Conservation (phyloP, 2,329 filamentous ascomycete species). For the Neonectria coccinea region DNA sequence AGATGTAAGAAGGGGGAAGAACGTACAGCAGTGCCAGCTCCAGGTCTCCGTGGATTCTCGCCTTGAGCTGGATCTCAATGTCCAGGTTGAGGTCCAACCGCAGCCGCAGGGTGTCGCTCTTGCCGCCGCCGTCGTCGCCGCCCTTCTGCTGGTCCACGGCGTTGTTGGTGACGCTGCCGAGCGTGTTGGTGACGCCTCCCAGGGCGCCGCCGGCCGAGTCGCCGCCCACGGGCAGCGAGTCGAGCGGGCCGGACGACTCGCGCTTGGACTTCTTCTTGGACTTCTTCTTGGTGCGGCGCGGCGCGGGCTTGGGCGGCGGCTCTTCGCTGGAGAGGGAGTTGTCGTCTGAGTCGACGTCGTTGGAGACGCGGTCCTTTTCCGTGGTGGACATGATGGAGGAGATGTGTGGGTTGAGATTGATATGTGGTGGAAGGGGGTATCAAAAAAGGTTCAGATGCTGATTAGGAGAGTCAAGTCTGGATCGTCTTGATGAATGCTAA, state of each 20-base stretch:
- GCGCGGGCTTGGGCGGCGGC: constrained; percentile 39
- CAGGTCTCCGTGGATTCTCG: constrained; percentile 85
- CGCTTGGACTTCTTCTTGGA: constrained; percentile 41
- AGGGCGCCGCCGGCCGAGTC: constrained; percentile 52
- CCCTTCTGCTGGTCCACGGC: constrained; percentile 51
- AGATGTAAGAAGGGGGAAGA: not conserved
- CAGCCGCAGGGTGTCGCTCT: constrained; percentile 74
- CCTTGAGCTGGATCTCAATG: constrained; percentile 87
- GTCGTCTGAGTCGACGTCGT: constrained; percentile 41
- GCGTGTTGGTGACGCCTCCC: constrained; percentile 55
- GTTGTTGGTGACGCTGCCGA: constrained; percentile 55
- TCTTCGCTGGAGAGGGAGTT: constrained; percentile 40
- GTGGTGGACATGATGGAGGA: constrained; percentile 38
- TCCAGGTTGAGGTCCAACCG: constrained; percentile 84
- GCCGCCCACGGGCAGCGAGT: constrained; percentile 53
- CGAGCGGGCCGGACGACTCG: constrained; percentile 49
- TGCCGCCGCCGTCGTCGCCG: constrained; percentile 54
- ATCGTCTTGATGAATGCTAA: not conserved
- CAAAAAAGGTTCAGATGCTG: too few relatives aligned
- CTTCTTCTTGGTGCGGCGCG: constrained; percentile 48
- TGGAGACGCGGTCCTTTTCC: constrained; percentile 45
- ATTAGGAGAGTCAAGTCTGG: not conserved
- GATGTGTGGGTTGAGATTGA: not conserved
- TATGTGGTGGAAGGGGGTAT: too few relatives aligned
- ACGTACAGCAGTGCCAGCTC: constrained; percentile 76